These are phyloP conservation scores for Hymenoscyphus salicellus DNA, from an alignment of 2,329 filamentous ascomycete genomes.

Conservation along the genomic window DNA sequence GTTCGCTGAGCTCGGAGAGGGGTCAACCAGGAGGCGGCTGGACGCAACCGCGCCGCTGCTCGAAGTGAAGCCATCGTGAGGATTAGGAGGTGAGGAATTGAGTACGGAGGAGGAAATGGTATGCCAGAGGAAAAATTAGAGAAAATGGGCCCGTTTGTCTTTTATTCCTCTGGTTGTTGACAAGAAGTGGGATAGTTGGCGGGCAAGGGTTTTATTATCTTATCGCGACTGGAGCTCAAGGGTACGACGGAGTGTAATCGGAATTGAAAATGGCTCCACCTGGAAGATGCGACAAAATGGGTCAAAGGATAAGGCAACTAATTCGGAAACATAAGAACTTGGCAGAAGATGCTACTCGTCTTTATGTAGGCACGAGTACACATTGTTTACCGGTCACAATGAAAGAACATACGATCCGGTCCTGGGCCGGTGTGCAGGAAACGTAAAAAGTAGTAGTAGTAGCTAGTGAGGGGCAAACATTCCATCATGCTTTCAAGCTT, in stretches of 20 bases:
- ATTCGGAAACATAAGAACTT: not conserved
- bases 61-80: conserved; percentile 34
- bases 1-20: conserved; percentile 18
- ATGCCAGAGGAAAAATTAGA: not conserved
- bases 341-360: not conserved
- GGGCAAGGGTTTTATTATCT: not conserved
- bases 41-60: conserved; percentile 33
- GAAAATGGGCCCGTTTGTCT: not conserved
- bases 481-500: not conserved
- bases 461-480: conserved; percentile 1
- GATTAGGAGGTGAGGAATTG: not conserved
- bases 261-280: not conserved
- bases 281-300: not conserved
- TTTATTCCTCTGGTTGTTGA: conserved; percentile 2
- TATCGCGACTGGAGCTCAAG: not conserved
- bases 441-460: not conserved
- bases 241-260: not conserved
- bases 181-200: conserved; percentile 4
- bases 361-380: not conserved
- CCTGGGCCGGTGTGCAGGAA: not conserved
- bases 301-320: not conserved
- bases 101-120: conserved; percentile 2
- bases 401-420: not conserved
- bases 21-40: conserved; percentile 22
- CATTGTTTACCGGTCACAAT: not conserved